Evolutionary conservation across 2,329 filamentous ascomycete genomes (phyloP).

Genomic region (Trichoderma koningii): DNA sequence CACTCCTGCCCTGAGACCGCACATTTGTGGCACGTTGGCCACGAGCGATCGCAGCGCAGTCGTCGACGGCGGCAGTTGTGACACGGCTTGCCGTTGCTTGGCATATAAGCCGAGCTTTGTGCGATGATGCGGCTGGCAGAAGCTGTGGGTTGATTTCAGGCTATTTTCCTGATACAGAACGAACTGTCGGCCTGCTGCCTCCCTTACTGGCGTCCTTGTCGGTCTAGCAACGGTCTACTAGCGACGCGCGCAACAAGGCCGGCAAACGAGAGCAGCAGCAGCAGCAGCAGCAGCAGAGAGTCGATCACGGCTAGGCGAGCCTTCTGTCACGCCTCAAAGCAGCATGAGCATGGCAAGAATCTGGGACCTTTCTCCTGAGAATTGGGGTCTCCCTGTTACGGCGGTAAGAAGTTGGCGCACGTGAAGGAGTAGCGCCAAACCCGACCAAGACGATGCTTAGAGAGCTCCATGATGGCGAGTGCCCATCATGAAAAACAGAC

Average conservation of each 20-base stretch:
- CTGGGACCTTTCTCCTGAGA: conserved; percentile 3
- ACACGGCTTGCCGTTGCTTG: conserved; percentile 30
- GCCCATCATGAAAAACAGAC: not conserved
- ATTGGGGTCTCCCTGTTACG: not conserved
- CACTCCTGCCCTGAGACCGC: conserved; percentile 57
- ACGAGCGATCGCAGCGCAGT: conserved; percentile 62
- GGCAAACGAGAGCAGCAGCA: conserved; percentile 9
- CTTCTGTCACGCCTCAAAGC: conserved; percentile 17
- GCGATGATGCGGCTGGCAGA: conserved; percentile 18
- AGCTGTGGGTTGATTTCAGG: conserved; percentile 7
- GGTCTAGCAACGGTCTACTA: conserved; percentile 20
- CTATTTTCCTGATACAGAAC: not conserved
- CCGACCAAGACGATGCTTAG: conserved; percentile 15
- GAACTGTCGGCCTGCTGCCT: conserved; percentile 3
- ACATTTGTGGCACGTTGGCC: conserved; percentile 63
- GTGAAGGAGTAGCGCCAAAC: conserved; percentile 18
- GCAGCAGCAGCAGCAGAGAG: conserved; percentile 10
- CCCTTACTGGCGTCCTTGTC: conserved; percentile 12
- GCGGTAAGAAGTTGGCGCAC: conserved; percentile 7
- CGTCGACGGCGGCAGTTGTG: conserved; percentile 36
- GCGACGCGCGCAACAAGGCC: conserved; percentile 24
- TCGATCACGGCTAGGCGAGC: conserved; percentile 23
- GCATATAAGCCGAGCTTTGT: conserved; percentile 38
- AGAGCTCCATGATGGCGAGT: conserved; percentile 19
- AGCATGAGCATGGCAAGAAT: conserved; percentile 27